Conservation (phyloP, 805 yeast genomes). For the Metschnikowia baotianmanensis region DNA sequence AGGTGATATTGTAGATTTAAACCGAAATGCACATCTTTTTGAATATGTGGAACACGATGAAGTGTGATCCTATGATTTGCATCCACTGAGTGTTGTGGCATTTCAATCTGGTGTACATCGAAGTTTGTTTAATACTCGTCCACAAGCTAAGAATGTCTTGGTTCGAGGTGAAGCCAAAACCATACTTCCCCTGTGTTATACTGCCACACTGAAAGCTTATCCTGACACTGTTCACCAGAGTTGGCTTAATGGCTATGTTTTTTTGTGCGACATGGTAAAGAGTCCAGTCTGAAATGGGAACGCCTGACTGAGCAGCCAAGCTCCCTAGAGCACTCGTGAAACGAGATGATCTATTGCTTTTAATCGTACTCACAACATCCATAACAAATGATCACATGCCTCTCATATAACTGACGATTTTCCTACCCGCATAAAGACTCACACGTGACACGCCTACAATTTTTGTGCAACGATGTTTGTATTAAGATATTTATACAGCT, state of each 20-base stretch:
- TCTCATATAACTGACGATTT: too few species aligned
- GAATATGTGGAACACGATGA: too few species aligned
- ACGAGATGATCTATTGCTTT: too few species aligned
- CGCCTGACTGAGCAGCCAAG: too few species aligned
- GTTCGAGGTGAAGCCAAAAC: too few species aligned
- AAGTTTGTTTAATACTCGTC: not conserved
- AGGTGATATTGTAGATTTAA: constrained; percentile 1
- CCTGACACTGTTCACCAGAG: not conserved
- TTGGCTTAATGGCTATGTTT: not conserved
- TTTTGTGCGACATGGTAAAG: not conserved
- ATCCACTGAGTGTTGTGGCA: too few species aligned
- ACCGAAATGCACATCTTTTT: too few species aligned
- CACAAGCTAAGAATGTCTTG: not conserved
- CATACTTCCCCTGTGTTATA: not conserved
- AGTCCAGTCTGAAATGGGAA: too few species aligned
- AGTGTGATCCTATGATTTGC: not conserved
- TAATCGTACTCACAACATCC: too few species aligned
- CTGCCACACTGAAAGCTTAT: not conserved
- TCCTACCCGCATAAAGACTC: too few species aligned
- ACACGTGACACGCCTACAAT: not conserved
- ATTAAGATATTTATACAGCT: constrained; percentile 26
- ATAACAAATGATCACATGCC: too few species aligned
- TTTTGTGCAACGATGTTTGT: constrained; percentile 4
- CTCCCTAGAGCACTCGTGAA: too few species aligned
- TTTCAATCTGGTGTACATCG: not conserved